Evolutionary conservation across 2,329 filamentous ascomycete genomes (phyloP), one percentile per base, ranked within the genome.

Genomic region (Diaporthe capsici): DNA sequence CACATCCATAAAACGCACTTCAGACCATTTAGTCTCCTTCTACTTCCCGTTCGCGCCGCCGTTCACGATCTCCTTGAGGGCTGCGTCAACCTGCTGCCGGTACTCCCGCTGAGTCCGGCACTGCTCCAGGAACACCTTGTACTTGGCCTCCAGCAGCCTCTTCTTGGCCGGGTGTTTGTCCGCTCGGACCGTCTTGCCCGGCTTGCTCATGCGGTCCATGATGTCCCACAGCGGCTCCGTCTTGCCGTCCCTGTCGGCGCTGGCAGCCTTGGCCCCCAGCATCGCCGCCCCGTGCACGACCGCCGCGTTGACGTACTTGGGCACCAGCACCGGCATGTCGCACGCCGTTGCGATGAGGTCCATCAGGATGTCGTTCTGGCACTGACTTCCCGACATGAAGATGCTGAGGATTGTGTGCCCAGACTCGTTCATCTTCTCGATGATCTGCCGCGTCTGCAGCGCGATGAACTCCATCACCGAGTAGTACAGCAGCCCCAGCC

Each of bases 381-480:
- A 99, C 84, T 98, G 97, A 15, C 95, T 97, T 77, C 97, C 97
- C 6, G 95, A 98, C 97, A 99, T 98, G 91, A 98, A 99, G 85
- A 99, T 98, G 78, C 94, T 96, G 68, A 90, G 92, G 84, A 99
- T 96, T 79, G 90, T 88, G 86, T 99, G 97, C 13, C 97, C 97
- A 1, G 95, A 89, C 63, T 90, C 88, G 88, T 98, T 99, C 96
- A 99, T 98, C 49, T 94, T 91, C 81, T 97, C 94, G 78, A 99
- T 90, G 81, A 99, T 99, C 84, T 99, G 97, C 75, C 94, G 93
- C 0, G 97, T 99, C 85, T 99, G 97, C 84, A 98, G 91, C 42
- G 97, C 96, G 81, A 99, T 98, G 85, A 98, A 98, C 86, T 99
- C 97, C 91, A 99, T 95, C 4, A 96, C 97, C 34, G 92, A 95